These are phyloP conservation scores for Ophiostoma sp. DNA, from an alignment of 2,329 filamentous ascomycete species.

Conservation along the genomic window DNA sequence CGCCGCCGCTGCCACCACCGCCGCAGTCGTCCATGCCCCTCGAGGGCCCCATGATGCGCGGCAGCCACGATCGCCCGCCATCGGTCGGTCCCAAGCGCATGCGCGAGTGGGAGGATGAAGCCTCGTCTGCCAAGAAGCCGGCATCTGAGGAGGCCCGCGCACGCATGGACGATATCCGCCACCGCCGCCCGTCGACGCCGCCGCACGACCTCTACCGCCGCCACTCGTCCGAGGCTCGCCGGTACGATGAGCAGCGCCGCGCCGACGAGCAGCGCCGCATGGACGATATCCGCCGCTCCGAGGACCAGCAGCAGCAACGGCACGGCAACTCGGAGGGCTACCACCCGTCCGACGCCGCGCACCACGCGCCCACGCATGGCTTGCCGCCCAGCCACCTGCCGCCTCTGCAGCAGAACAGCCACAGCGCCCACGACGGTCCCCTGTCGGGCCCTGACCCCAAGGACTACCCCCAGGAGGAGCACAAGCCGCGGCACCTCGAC, in stretches of 20 bases:
- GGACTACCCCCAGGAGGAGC: conserved; percentile 53
- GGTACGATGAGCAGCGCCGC: conserved; percentile 59
- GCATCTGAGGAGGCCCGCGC: conserved; percentile 83
- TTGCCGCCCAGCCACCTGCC: conserved; percentile 56
- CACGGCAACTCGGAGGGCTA: conserved; percentile 67
- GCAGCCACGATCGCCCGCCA: conserved; percentile 66
- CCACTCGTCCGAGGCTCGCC: conserved; percentile 67
- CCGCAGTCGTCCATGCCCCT: conserved; percentile 53
- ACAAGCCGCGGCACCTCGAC: conserved; percentile 42
- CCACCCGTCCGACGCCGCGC: conserved; percentile 87
- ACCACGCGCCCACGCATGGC: conserved; percentile 65
- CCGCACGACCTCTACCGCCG: conserved; percentile 65
- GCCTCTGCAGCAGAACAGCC: conserved; percentile 54
- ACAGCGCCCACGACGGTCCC: conserved; percentile 50
- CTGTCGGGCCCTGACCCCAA: conserved; percentile 45
- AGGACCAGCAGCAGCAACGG: conserved; percentile 50
- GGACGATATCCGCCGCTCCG: conserved; percentile 49
- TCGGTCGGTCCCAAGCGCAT: conserved; percentile 78
- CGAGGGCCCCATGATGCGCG: conserved; percentile 59
- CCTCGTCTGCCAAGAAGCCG: conserved; percentile 72
- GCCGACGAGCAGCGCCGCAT: conserved; percentile 55
- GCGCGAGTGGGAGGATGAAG: conserved; percentile 90
- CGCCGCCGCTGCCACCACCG: conserved; percentile 49
- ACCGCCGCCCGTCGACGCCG: conserved; percentile 73
- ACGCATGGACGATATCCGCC: conserved; percentile 76